phyloP scores from a whole-genome alignment of 2,329 filamentous ascomycete species.

The Alternaria alternata region DNA sequence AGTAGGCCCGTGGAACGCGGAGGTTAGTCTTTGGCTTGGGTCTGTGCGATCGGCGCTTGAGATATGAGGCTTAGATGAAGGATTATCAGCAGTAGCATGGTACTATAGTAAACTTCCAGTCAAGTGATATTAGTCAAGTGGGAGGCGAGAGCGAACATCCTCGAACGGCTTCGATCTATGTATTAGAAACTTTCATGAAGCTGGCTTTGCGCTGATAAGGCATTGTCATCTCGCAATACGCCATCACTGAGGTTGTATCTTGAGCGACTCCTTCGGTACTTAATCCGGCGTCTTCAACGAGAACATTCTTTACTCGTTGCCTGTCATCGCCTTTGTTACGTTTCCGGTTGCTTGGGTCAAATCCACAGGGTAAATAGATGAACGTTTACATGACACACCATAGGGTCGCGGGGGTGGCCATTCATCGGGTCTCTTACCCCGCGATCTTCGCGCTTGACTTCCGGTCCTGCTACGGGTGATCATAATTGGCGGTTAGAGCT shows the following conservation, averaged over 20 bases:
- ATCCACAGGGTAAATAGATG: slow-evolving; percentile 27
- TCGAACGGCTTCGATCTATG: slow-evolving; percentile 25
- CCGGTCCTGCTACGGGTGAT: slow-evolving; percentile 22
- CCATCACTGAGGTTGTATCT: background rate
- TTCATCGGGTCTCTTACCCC: slow-evolving; percentile 34
- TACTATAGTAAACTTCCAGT: slow-evolving; percentile 36
- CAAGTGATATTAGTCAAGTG: slow-evolving; percentile 29
- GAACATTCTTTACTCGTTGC: background rate
- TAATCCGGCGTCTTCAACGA: background rate
- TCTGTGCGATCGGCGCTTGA: slow-evolving; percentile 38
- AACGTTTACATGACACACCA: slow-evolving; percentile 41
- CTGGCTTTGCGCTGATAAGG: background rate
- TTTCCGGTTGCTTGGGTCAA: background rate
- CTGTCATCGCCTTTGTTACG: background rate
- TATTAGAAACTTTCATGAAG: slow-evolving; percentile 1
- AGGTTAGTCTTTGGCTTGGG: slow-evolving; percentile 34
- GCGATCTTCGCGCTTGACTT: slow-evolving; percentile 32
- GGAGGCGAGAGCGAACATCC: slow-evolving; percentile 16
- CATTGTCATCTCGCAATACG: background rate
- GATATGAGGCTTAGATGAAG: slow-evolving; percentile 45
- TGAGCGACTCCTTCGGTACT: background rate
- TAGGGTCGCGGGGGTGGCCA: slow-evolving; percentile 28
- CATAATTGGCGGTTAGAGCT: slow-evolving; percentile 8
- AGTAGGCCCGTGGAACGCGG: slow-evolving; percentile 48
- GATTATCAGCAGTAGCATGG: slow-evolving; percentile 32